These are phyloP conservation scores for Boletus reticulatus DNA, from an alignment of 768 basidiomycete genomes.

Conservation along the genomic window DNA sequence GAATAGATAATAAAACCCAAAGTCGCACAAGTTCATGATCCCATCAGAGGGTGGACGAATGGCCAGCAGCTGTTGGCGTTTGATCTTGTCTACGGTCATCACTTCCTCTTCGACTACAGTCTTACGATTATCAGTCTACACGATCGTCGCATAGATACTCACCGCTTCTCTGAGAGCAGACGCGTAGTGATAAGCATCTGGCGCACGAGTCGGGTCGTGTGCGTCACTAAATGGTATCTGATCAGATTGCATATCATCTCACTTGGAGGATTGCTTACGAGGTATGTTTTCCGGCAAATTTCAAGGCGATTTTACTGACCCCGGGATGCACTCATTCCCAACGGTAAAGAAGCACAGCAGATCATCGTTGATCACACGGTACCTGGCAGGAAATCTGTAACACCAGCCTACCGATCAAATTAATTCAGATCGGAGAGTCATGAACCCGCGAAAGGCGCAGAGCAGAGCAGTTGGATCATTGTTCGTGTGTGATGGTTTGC, in stretches of 20 bases:
- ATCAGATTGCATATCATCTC: neutral
- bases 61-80: no score
- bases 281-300: slow-evolving; percentile 85
- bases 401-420: slow-evolving; percentile 72
- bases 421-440: slow-evolving; percentile 47
- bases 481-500: slow-evolving; percentile 39
- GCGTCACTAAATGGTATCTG: slow-evolving; percentile 43
- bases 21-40: no score
- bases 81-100: slow-evolving; percentile 24
- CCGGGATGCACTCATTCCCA: slow-evolving; percentile 60
- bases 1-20: no score
- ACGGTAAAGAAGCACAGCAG: neutral
- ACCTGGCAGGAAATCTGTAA: slow-evolving; percentile 74
- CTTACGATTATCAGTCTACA: slow-evolving; percentile 5
- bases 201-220: slow-evolving; percentile 87
- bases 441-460: slow-evolving; percentile 8
- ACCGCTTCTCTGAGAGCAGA: slow-evolving; percentile 84
- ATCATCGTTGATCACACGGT: slow-evolving; percentile 38
- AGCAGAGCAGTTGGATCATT: no score
- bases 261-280: slow-evolving; percentile 47
- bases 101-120: slow-evolving; percentile 62
- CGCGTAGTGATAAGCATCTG: slow-evolving; percentile 68
- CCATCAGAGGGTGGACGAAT: no score
- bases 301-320: slow-evolving; percentile 77
- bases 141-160: slow-evolving; percentile 16